phyloP scores from a whole-genome alignment of 306 rosid species.

The Glycine soja region DNA sequence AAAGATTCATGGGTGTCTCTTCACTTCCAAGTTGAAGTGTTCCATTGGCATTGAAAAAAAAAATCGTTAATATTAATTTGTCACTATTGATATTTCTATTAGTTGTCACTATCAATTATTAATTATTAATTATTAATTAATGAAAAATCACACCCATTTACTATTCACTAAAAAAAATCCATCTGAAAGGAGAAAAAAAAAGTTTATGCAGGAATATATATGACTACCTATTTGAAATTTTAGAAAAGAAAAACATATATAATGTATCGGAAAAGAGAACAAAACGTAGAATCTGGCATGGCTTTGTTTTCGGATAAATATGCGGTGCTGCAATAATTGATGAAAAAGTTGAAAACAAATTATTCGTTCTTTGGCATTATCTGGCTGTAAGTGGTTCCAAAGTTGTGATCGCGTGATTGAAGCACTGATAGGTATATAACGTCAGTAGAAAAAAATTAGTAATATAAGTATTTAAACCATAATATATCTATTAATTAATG shows the following conservation, averaged over 20 bases:
- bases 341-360: constrained; percentile 3
- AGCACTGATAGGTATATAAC: too few relatives aligned
- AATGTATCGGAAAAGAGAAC: neutral
- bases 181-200: too few relatives aligned
- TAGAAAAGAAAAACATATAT: neutral
- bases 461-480: too few relatives aligned
- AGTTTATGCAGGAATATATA: neutral
- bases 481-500: too few relatives aligned
- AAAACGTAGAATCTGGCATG: neutral
- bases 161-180: too few relatives aligned
- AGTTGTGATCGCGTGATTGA: too few relatives aligned
- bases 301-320: constrained; percentile 9
- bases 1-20: neutral
- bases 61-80: neutral
- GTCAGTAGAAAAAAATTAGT: too few relatives aligned
- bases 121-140: too few relatives aligned
- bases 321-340: neutral
- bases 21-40: constrained; percentile 28
- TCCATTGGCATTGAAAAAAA: neutral
- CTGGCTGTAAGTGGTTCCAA: neutral
- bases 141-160: too few relatives aligned
- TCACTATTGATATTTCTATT: neutral
- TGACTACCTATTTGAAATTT: neutral
- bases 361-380: neutral
- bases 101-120: too few relatives aligned